Percentiles rank a stretch among this genome's conserved stretches.
phyloP scores from a whole-genome alignment of 805 yeast species.

The Saccharomycopsis babjevae region DNA sequence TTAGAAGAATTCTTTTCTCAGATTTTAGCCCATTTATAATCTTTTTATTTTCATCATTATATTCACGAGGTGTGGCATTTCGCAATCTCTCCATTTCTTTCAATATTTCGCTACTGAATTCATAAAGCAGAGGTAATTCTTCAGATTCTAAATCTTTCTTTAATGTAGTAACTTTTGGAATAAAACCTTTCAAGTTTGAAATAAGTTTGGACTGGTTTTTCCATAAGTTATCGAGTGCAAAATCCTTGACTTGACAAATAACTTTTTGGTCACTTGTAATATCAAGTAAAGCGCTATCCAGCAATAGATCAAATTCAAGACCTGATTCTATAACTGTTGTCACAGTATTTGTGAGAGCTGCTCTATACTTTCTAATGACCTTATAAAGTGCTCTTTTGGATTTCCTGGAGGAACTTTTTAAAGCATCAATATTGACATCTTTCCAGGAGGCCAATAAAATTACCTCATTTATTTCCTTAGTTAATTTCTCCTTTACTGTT shows the following conservation, averaged over 20 bases:
- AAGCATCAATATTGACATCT: slow-evolving; percentile 86
- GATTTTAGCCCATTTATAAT: slow-evolving; percentile 57
- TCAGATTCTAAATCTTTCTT: slow-evolving; percentile 7
- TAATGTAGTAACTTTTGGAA: slow-evolving; percentile 22
- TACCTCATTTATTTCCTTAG: slow-evolving; percentile 75
- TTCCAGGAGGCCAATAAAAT: slow-evolving; percentile 93
- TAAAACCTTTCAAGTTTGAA: slow-evolving; percentile 37
- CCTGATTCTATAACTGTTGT: slow-evolving; percentile 52
- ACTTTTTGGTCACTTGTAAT: not conserved
- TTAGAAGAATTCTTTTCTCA: slow-evolving; percentile 71
- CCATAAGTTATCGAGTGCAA: not conserved
- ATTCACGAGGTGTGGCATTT: slow-evolving; percentile 65
- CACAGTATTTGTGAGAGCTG: slow-evolving; percentile 42
- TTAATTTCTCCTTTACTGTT: slow-evolving; percentile 42
- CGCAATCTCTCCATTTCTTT: slow-evolving; percentile 48
- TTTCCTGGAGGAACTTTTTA: slow-evolving; percentile 85
- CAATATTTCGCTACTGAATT: slow-evolving; percentile 21
- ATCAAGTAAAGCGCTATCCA: slow-evolving; percentile 6
- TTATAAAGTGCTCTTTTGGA: slow-evolving; percentile 83
- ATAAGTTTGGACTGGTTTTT: slow-evolving; percentile 6
- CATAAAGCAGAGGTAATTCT: slow-evolving; percentile 8
- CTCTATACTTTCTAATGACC: slow-evolving; percentile 71
- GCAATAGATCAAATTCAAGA: slow-evolving; percentile 24
- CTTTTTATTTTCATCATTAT: slow-evolving; percentile 68
- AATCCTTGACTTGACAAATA: slow-evolving; percentile 7